Base-by-base conservation (phyloP, 108 stramenopile species). In the Chaetoceros tenuissimus region DNA sequence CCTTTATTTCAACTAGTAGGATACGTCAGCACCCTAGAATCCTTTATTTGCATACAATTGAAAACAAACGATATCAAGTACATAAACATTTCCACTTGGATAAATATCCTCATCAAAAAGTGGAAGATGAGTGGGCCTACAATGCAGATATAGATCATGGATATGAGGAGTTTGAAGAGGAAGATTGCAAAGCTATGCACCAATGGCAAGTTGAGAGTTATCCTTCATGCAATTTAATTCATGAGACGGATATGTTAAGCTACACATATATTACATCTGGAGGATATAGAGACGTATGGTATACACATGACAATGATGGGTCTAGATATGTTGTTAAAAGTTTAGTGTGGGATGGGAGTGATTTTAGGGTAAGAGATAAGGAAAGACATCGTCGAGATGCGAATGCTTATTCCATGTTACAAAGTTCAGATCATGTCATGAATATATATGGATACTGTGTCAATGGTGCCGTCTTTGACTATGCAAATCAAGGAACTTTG, bases 381-480 rank as follows among this genome's bases (percentile, higher is more conserved):
- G 86, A 88, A 48, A 75, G 82, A 21, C 86, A 88, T 67, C 72
- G 82, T 8, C 70, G 79, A 30, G 86, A 88, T 73, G 86, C 86
- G 0, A 59, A 84, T 51, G 71, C 81, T 0, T 75, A 72, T 23
- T 66, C 69, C 26, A 53, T 71, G 53, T 46, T 88, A 30, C 67
- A 71, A 43, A 31, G 44, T 1, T 77, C 74, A 20, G 74, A 76
- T 1, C 51, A 81, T 47, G 66, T 88, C 27, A 75, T 81, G 29
- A 70, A 84, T 60, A 82, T 88, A 26, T 82, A 78, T 61, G 81
- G 69, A 1, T 77, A 66, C 58, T 88, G 86, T 62, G 61, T 56
- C 27, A 81, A 82, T 63, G 63, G 78, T 8, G 86, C 76, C 18
- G 26, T 84, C 13, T 88, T 77, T 53, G 82, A 88, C 51, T 88